Base-by-base conservation (phyloP, 768 basidiomycete species). In the Boletellus ananiceps region DNA sequence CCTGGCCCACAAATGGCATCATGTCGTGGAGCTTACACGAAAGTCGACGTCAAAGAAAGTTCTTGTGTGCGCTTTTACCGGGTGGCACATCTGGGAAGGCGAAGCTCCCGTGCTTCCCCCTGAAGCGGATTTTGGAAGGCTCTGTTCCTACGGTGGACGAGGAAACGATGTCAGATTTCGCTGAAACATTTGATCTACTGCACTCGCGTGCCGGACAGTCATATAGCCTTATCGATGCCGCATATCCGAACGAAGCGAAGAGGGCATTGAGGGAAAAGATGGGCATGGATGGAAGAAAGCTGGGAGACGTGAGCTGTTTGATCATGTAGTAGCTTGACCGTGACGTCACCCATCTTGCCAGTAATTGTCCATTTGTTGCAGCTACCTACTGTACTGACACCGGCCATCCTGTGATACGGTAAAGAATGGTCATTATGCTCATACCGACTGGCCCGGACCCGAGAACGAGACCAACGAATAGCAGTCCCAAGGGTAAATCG, bases 31-130 rank as follows among this genome's bases (percentile, higher is more conserved):
- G 16, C 49, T 68, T 4, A 66, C 61, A 33, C 58, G 54, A 19
- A 61, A 54, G 35, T 54, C 64, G 40, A 19, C 50, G 9, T 47
- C 50, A 18, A 63, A 50, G 18, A 53, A 47, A 14, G 25, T 68
- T 19, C 59, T 68, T 29, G 49, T 68, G 64, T 35, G 59, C 66
- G 19, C 56, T 68, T 41, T 52, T 65, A 11, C 64, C 64, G 6
- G 57, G 52, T 7, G 64, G 64, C 25, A 54, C 50, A 12, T 56
- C 56, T 5, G 49, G 54, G 7, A 68, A 53, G 29, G 56, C 66
- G 19, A 61, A 61, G 29, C 47, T 66, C 27, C 66, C 61, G 33
- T 56, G 60, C 18, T 40, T 59, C 21, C 59, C 64, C 39, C 50
- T 66, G 34, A 51, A 51, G 18, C 49, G 52, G 36, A 16, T 59